Evolutionary conservation across 345 rosid genomes (phyloP).

Genomic region (Sisymbrium irio): DNA sequence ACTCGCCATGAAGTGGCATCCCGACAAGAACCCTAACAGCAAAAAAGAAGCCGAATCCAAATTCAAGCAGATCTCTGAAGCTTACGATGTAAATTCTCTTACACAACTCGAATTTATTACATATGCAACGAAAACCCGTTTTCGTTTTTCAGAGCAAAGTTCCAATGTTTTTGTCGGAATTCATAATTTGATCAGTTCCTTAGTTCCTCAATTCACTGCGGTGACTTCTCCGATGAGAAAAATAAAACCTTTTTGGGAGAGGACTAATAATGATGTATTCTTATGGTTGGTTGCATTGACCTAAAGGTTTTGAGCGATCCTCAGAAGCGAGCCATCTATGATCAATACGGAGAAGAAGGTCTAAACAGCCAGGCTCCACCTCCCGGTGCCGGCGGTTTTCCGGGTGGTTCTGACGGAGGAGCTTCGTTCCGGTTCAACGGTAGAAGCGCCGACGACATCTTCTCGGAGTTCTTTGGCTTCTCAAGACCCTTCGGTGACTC

Average conservation of each 20-base stretch:
- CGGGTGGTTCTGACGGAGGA: slow-evolving; percentile 43
- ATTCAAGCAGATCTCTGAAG: slow-evolving; percentile 94
- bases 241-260: neutral
- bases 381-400: slow-evolving; percentile 59
- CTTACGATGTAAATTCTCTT: slow-evolving; percentile 62
- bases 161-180: neutral
- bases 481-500: slow-evolving; percentile 63
- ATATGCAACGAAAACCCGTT: neutral
- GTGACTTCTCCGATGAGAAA: neutral
- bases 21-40: slow-evolving; percentile 81
- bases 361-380: slow-evolving; percentile 75
- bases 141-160: neutral
- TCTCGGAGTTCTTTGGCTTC: slow-evolving; percentile 82
- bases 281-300: slow-evolving; percentile 15
- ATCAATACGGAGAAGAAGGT: slow-evolving; percentile 92
- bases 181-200: slow-evolving; percentile 4
- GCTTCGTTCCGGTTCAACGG: slow-evolving; percentile 65
- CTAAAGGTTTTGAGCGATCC: slow-evolving; percentile 76
- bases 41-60: slow-evolving; percentile 87
- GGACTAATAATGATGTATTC: neutral
- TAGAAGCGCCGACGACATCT: slow-evolving; percentile 76
- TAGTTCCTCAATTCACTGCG: slow-evolving; percentile 2
- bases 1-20: slow-evolving; percentile 96
- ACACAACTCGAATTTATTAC: neutral
- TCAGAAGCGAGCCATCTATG: slow-evolving; percentile 72